Percentiles rank a stretch among this genome's conserved stretches.
phyloP scores from a whole-genome alignment of 495 filamentous ascomycete genomes.

The Hamigera avellanea region DNA sequence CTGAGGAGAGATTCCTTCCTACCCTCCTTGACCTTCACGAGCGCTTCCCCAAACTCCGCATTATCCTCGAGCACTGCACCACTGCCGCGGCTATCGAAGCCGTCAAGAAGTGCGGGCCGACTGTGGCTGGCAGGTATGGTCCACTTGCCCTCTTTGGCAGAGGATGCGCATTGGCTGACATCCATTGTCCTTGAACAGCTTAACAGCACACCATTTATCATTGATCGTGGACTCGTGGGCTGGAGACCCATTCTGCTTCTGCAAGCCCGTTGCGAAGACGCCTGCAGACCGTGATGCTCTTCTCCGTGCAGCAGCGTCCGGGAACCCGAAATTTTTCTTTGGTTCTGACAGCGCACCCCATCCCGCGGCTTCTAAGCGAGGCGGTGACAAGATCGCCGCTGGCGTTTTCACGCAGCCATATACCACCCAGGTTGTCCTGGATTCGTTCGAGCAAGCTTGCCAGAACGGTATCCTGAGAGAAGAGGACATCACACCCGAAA shows the following conservation, averaged over 20 bases:
- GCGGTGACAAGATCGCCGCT: slow-evolving; percentile 53
- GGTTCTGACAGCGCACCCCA: slow-evolving; percentile 65
- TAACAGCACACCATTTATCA: slow-evolving; percentile 72
- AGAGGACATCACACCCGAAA: slow-evolving; percentile 57
- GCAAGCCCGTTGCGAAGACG: slow-evolving; percentile 73
- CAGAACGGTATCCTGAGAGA: slow-evolving; percentile 52
- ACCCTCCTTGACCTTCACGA: slow-evolving; percentile 57
- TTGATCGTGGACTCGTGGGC: slow-evolving; percentile 67
- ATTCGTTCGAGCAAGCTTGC: slow-evolving; percentile 59
- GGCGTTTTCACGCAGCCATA: slow-evolving; percentile 90
- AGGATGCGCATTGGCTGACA: not conserved
- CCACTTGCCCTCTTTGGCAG: not conserved
- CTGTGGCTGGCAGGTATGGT: slow-evolving; percentile 36
- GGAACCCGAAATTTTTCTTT: slow-evolving; percentile 76
- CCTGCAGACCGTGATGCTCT: slow-evolving; percentile 67
- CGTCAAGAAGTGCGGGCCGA: slow-evolving; percentile 62
- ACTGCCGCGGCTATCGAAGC: slow-evolving; percentile 71
- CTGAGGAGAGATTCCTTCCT: slow-evolving; percentile 73
- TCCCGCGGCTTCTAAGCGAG: slow-evolving; percentile 58
- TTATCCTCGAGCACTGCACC: slow-evolving; percentile 71
- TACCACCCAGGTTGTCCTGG: slow-evolving; percentile 61
- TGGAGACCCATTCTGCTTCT: slow-evolving; percentile 70
- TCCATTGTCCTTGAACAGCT: slow-evolving; percentile 36
- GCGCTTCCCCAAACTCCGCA: slow-evolving; percentile 68
- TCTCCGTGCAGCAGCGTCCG: slow-evolving; percentile 52